These are phyloP conservation scores for Sanghuangporus sanghuang DNA, from an alignment of 1,284 basidiomycete genomes.

Conservation along the genomic window DNA sequence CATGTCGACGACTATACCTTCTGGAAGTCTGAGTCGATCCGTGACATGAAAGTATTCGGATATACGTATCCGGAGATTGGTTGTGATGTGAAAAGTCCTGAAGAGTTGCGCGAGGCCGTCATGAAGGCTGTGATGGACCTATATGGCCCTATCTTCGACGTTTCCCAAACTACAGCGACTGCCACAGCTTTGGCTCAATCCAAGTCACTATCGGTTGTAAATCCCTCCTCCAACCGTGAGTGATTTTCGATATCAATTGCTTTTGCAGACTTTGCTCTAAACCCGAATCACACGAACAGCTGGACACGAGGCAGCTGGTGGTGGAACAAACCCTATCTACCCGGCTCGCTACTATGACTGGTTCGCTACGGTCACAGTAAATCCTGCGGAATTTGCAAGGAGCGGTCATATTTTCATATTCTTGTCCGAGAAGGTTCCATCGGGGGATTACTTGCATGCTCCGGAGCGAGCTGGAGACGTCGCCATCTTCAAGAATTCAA, in stretches of 20 bases:
- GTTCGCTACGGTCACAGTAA: not conserved
- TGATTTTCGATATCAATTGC: not conserved
- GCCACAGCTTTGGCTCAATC: too few relatives aligned
- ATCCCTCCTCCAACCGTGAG: not conserved
- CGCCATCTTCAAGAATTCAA: not conserved
- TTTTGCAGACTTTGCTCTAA: too few relatives aligned
- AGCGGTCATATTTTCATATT: not conserved
- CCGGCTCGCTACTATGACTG: not conserved
- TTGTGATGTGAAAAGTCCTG: not conserved
- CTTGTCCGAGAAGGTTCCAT: not conserved
- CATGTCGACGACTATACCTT: not conserved
- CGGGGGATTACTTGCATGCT: not conserved
- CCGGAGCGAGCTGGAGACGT: not conserved
- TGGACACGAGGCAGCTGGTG: too few relatives aligned
- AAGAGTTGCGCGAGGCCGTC: not conserved
- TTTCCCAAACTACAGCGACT: not conserved
- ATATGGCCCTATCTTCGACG: not conserved
- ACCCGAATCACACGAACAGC: too few relatives aligned
- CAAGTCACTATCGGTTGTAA: too few relatives aligned
- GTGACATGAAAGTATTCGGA: not conserved
- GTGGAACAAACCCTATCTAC: not conserved
- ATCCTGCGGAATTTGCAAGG: not conserved
- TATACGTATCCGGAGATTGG: not conserved
- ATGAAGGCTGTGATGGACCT: not conserved
- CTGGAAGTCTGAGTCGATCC: not conserved